Conservation (phyloP, 1,139 yeast genomes). For the Candida gigantensis region DNA sequence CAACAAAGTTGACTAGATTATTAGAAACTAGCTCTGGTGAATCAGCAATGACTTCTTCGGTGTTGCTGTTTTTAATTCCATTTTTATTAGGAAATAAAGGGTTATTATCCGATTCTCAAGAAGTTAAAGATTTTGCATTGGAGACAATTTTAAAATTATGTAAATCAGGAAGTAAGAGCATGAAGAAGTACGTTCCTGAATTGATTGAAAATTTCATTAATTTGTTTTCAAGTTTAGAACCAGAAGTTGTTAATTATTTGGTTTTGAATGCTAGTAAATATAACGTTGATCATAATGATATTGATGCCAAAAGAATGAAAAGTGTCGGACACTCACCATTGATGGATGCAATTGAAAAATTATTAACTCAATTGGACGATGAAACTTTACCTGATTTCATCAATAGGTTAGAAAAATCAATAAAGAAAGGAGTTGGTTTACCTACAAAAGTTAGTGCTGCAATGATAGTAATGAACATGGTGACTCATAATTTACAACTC, state of each 20-base stretch:
- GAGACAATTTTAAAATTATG: conserved; percentile 72
- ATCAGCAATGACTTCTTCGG: conserved; percentile 42
- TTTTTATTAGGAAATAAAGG: conserved; percentile 81
- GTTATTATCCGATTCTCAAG: conserved; percentile 81
- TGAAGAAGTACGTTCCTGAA: conserved; percentile 68
- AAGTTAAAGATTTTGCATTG: conserved; percentile 74
- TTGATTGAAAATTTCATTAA: conserved; percentile 69
- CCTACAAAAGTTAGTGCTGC: conserved; percentile 92
- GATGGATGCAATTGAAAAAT: conserved; percentile 80
- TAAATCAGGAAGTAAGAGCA: conserved; percentile 56
- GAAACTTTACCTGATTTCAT: conserved; percentile 54
- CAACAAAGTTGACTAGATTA: conserved; percentile 61
- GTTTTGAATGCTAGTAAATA: conserved; percentile 88
- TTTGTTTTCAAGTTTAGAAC: conserved; percentile 85
- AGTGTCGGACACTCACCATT: conserved; percentile 81
- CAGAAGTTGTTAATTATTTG: conserved; percentile 83
- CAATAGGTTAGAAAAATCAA: conserved; percentile 45
- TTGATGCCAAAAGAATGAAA: conserved; percentile 77
- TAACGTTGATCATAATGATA: conserved; percentile 66
- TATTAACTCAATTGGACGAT: conserved; percentile 61
- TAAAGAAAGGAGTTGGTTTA: conserved; percentile 76
- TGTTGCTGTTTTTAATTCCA: conserved; percentile 69
- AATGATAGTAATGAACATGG: conserved; percentile 66
- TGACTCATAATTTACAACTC: conserved; percentile 56
- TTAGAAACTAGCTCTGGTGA: conserved; percentile 37